phyloP scores from a whole-genome alignment of 257 asterid species.

The Petunia axillaris region DNA sequence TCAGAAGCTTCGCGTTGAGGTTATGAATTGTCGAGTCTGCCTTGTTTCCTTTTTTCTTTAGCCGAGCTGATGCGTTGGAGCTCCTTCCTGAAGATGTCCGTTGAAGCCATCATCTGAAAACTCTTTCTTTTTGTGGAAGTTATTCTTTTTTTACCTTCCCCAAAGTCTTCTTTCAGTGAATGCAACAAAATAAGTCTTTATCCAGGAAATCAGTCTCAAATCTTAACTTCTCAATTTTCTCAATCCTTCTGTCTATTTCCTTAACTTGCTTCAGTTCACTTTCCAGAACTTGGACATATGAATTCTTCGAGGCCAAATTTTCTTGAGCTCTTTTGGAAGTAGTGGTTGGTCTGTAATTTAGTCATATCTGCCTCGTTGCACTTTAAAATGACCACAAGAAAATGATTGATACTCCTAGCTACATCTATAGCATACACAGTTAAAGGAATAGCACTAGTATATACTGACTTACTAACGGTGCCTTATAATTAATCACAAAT shows the following conservation, averaged over 20 bases:
- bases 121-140: constrained; percentile 52
- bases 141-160: constrained; percentile 53
- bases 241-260: constrained; percentile 44
- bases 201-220: constrained; percentile 26
- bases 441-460: no score
- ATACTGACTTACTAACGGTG: no score
- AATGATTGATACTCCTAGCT: no score
- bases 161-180: constrained; percentile 53
- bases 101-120: constrained; percentile 78
- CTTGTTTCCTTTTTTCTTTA: constrained; percentile 58
- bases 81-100: constrained; percentile 66
- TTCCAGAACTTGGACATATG: constrained; percentile 56
- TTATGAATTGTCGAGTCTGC: constrained; percentile 57
- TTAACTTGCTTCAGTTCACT: constrained; percentile 54
- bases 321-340: constrained; percentile 45
- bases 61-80: constrained; percentile 53
- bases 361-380: not conserved
- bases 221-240: constrained; percentile 19
- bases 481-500: no score
- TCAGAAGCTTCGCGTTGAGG: constrained; percentile 65
- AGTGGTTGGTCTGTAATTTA: not conserved
- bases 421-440: no score
- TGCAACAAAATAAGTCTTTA: constrained; percentile 34
- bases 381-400: not conserved
- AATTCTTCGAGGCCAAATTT: constrained; percentile 48